These are phyloP conservation scores for Linnemannia elongata DNA, from an alignment of 192 early-diverging fungal genomes.

Conservation along the genomic window DNA sequence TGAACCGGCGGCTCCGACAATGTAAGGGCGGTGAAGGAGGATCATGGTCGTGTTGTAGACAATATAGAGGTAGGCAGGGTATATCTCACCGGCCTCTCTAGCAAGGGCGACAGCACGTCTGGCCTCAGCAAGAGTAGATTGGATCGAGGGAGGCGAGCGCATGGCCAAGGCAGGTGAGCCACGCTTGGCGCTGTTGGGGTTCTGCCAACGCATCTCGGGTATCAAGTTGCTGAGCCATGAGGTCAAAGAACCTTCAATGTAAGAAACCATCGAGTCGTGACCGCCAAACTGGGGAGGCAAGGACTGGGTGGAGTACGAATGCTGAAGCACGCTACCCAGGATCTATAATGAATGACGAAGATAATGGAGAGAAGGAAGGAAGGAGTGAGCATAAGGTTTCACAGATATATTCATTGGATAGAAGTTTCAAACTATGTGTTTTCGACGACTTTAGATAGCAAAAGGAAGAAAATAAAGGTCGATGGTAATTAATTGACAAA, in stretches of 20 bases:
- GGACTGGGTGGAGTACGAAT: conserved; percentile 53
- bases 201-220: conserved; percentile 57
- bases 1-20: conserved; percentile 58
- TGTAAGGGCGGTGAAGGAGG: conserved; percentile 65
- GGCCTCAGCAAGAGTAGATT: conserved; percentile 28
- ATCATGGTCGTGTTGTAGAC: conserved; percentile 62
- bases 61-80: conserved; percentile 55
- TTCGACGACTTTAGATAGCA: background rate
- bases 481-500: background rate
- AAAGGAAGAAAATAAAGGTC: background rate
- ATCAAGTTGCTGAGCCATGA: conserved; percentile 52
- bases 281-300: conserved; percentile 54
- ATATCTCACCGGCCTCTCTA: conserved; percentile 39
- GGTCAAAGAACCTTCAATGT: conserved; percentile 51
- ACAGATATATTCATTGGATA: background rate
- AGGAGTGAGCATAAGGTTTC: background rate
- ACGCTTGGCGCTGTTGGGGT: conserved; percentile 29
- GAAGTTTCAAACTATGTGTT: background rate
- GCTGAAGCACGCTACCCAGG: conserved; percentile 52
- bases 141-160: conserved; percentile 29
- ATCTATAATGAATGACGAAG: conserved; percentile 22
- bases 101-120: conserved; percentile 24
- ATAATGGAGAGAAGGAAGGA: background rate
- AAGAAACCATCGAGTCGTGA: conserved; percentile 54
- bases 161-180: conserved; percentile 41